Base-by-base conservation (phyloP, 2,329 filamentous ascomycete species). In the Fusarium ramigenum region DNA sequence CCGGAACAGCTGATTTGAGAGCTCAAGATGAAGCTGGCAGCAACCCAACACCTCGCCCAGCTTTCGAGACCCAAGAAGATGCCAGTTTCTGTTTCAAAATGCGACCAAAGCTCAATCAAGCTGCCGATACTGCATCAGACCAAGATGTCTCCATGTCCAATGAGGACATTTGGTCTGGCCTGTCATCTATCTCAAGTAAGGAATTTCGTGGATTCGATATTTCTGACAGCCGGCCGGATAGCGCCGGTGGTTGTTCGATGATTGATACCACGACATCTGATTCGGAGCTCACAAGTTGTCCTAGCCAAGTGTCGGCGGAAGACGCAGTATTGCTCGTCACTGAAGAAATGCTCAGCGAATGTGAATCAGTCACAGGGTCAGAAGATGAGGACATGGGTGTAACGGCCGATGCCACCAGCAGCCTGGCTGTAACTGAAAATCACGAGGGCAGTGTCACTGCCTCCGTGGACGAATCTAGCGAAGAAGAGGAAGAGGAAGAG, bases 81-180 rank as follows among this genome's bases (percentile, higher is more conserved):
- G 72, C 76, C 18, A 83, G 79, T 61, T 82, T 82, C 56, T 70
- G 73, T 23, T 83, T 80, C 66, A 81, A 77, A 28, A 75, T 76
- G 46, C 75, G 66, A 10, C 43, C 64, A 34, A 75, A 32, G 50
- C 12, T n/a, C 23, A 34, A 54, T 12, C 44, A 62, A 23, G 43
- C 49, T 4, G 9, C 37, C 3, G 32, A 52, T 21, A 21, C 37
- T 16, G 28, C 16, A 25, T n/a, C 56, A 4, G 50, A 43, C 25
- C 34, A 58, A 34, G 59, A 64, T 15, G n/a, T 23, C 9, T 37
- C 19, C 14, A 56, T 54, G 44, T 21, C 14, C 9, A 47, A 40
- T 16, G 53, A 62, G 16, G 61, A 64, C 16, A 69, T 72, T 47
- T 77, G 75, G 75, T 76, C 75, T 39, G 76, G 71, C 2, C 28